phyloP scores from a whole-genome alignment of 495 filamentous ascomycete species.

The Xylaria intraflava region DNA sequence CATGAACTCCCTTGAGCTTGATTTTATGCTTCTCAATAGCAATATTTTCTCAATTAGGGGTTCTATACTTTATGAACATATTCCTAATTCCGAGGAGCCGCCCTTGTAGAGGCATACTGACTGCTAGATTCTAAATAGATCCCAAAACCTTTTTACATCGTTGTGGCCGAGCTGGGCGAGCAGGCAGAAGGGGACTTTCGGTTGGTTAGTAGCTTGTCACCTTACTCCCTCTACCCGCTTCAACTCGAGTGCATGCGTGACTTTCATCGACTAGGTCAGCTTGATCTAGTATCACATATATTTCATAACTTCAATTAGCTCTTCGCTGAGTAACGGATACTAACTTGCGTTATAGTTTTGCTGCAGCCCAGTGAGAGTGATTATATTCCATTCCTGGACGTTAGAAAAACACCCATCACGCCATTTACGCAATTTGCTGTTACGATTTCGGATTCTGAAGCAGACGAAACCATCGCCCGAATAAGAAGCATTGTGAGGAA shows the following conservation, averaged over 20 bases:
- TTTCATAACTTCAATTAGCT: neutral
- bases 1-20: neutral
- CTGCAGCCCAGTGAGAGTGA: conserved; percentile 83
- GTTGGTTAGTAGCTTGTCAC: conserved; percentile 31
- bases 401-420: conserved; percentile 81
- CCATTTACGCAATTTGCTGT: conserved; percentile 48
- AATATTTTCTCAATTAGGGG: neutral
- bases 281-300: neutral
- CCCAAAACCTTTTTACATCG: conserved; percentile 94
- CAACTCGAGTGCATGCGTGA: neutral
- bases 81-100: neutral
- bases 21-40: neutral
- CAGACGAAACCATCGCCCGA: conserved; percentile 39
- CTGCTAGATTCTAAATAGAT: conserved; percentile 45
- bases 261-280: neutral
- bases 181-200: conserved; percentile 77
- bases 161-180: conserved; percentile 85
- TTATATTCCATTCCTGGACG: conserved; percentile 78
- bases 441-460: conserved; percentile 50
- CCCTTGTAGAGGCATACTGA: neutral
- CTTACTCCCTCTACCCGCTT: neutral
- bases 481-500: conserved; percentile 56
- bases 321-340: neutral
- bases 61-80: neutral
- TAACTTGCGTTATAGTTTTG: conserved; percentile 43